phyloP scores from a whole-genome alignment of 352 stramenopile species.

The Pythium vanterpoolii region DNA sequence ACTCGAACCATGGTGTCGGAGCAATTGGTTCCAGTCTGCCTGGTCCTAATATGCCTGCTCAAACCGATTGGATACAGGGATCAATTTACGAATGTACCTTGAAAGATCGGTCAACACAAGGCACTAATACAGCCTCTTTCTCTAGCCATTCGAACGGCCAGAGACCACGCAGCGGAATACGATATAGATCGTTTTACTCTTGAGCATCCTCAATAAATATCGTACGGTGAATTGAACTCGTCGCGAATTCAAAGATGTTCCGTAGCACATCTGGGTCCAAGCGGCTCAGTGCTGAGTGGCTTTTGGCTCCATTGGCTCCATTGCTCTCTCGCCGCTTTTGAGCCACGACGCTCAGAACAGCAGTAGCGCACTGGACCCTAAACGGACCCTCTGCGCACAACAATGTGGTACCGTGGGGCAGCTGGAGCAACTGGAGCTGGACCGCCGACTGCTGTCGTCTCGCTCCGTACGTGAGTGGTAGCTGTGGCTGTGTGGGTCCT shows the following conservation, averaged over 20 bases:
- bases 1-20: no score
- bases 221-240: background rate
- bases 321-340: background rate
- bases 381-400: background rate
- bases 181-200: background rate
- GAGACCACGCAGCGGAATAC: background rate
- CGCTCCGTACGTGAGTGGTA: background rate
- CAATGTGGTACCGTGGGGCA: background rate
- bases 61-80: no score
- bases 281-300: background rate
- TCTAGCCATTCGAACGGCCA: background rate
- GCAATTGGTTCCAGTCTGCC: no score
- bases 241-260: constrained; percentile 5
- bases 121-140: no score
- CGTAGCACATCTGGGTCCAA: background rate
- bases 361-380: background rate
- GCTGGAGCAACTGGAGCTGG: background rate
- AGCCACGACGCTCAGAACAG: background rate
- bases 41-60: no score
- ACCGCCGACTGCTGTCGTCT: background rate
- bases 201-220: background rate
- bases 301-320: background rate
- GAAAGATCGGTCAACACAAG: no score
- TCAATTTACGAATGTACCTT: no score
- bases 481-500: background rate